phyloP scores from a whole-genome alignment of 768 basidiomycete species.

The Inosperma sp. region DNA sequence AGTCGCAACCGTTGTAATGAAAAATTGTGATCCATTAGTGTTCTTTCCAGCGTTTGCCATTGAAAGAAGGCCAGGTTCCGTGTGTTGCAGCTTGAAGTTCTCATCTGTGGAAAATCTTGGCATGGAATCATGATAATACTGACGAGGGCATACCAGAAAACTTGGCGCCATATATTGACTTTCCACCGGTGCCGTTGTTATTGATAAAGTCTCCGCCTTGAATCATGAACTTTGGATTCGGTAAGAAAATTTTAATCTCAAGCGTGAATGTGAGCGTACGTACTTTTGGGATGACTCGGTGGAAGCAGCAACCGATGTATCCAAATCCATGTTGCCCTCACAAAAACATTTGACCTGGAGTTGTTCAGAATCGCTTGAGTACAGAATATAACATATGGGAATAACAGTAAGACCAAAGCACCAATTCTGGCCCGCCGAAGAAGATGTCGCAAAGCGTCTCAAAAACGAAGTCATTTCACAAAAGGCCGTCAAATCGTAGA shows the following conservation, averaged over 20 bases:
- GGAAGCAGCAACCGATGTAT: conserved; percentile 66
- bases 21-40: no score
- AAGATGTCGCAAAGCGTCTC: conserved; percentile 47
- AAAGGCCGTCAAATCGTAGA: no score
- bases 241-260: conserved; percentile 74
- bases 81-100: conserved; percentile 78
- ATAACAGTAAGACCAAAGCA: conserved; percentile 31
- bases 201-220: no score
- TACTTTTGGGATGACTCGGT: conserved; percentile 76
- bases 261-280: no score
- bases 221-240: not conserved
- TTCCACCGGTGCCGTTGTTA: no score
- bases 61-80: conserved; percentile 60
- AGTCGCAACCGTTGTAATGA: conserved; percentile 79
- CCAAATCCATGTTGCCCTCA: conserved; percentile 62
- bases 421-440: conserved; percentile 38
- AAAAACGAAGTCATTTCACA: conserved; percentile 30
- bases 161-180: no score
- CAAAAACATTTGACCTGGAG: conserved; percentile 39
- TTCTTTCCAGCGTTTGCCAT: no score
- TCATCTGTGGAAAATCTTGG: conserved; percentile 52
- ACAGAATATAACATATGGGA: conserved; percentile 27
- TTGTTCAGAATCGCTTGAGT: conserved; percentile 24
- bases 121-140: not conserved
- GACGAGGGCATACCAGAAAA: not conserved